A percentile compares a stretch with the other conserved stretches of the same genome.
phyloP scores from a whole-genome alignment of 768 basidiomycete genomes.

The Suillus americanus region DNA sequence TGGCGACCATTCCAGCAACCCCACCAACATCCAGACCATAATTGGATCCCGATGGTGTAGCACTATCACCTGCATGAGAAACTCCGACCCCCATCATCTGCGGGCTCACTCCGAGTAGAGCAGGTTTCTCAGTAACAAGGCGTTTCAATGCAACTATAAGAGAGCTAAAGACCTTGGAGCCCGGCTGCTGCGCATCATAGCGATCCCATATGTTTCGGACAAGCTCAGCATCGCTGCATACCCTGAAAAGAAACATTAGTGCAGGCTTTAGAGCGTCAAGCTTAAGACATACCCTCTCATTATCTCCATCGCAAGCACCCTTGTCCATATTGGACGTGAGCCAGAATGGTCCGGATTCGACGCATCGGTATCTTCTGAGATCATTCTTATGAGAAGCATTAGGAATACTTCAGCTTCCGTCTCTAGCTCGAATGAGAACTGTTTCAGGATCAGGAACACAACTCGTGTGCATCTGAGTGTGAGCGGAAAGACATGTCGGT shows the following conservation, averaged over 20 bases:
- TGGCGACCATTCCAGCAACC: slow-evolving; percentile 82
- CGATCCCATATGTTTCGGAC: slow-evolving; percentile 78
- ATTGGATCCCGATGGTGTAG: slow-evolving; percentile 24
- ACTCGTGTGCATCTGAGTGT: slow-evolving; percentile 91
- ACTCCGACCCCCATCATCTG: slow-evolving; percentile 85
- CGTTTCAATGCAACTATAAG: slow-evolving; percentile 84
- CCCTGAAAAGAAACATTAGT: slow-evolving; percentile 32
- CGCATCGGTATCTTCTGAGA: slow-evolving; percentile 51
- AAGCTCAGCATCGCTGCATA: slow-evolving; percentile 79
- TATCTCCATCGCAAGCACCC: slow-evolving; percentile 90
- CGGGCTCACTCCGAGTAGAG: slow-evolving; percentile 71
- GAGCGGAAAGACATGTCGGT: slow-evolving; percentile 80
- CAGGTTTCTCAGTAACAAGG: slow-evolving; percentile 86
- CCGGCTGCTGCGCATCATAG: slow-evolving; percentile 62
- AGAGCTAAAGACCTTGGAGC: slow-evolving; percentile 71
- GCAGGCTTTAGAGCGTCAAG: not conserved
- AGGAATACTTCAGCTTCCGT: slow-evolving; percentile 89
- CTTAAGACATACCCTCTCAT: slow-evolving; percentile 66
- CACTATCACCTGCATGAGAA: slow-evolving; percentile 28
- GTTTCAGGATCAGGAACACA: slow-evolving; percentile 89
- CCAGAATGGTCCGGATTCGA: slow-evolving; percentile 25
- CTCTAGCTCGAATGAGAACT: slow-evolving; percentile 78
- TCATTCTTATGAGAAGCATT: slow-evolving; percentile 64
- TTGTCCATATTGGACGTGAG: slow-evolving; percentile 75
- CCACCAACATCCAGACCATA: slow-evolving; percentile 64